phyloP scores from a whole-genome alignment of 768 basidiomycete species.

The Steccherinum ochraceum region DNA sequence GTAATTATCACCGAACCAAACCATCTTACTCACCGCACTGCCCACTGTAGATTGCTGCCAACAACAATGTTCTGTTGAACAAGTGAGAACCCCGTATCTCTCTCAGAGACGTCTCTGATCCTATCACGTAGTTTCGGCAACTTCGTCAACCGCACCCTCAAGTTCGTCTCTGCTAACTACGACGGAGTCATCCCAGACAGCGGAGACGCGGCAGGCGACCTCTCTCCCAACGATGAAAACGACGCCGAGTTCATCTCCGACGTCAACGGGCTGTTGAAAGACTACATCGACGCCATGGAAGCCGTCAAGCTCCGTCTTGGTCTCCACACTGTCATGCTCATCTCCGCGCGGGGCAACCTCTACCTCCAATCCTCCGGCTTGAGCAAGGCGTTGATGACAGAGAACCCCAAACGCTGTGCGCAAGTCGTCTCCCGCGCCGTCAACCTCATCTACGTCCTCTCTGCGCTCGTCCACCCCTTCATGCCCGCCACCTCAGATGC shows the following conservation, averaged over 20 bases:
- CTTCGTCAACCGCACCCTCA: constrained; percentile 91
- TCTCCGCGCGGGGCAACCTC: constrained; percentile 85
- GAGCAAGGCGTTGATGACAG: constrained; percentile 80
- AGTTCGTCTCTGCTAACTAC: constrained; percentile 87
- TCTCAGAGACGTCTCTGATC: neutral
- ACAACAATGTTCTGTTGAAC: constrained; percentile 90
- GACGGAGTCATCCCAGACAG: constrained; percentile 76
- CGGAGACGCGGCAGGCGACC: constrained; percentile 58
- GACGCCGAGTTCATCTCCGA: constrained; percentile 76
- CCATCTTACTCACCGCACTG: neutral
- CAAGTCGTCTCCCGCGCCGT: constrained; percentile 85
- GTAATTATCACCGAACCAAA: too few species aligned
- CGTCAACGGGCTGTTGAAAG: constrained; percentile 70
- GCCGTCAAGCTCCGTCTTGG: constrained; percentile 84
- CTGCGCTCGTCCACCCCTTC: constrained; percentile 86
- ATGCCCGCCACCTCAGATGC: constrained; percentile 87
- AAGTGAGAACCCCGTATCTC: constrained; percentile 47
- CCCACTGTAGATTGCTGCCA: constrained; percentile 69
- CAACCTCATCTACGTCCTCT: constrained; percentile 89
- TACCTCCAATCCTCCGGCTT: constrained; percentile 93
- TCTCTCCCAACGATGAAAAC: constrained; percentile 57
- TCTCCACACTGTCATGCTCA: constrained; percentile 81
- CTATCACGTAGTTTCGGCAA: constrained; percentile 73
- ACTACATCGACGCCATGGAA: constrained; percentile 87
- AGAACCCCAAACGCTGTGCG: constrained; percentile 80